Conservation (phyloP, 2,329 filamentous ascomycete genomes). For the Fusarium oligoseptatum region DNA sequence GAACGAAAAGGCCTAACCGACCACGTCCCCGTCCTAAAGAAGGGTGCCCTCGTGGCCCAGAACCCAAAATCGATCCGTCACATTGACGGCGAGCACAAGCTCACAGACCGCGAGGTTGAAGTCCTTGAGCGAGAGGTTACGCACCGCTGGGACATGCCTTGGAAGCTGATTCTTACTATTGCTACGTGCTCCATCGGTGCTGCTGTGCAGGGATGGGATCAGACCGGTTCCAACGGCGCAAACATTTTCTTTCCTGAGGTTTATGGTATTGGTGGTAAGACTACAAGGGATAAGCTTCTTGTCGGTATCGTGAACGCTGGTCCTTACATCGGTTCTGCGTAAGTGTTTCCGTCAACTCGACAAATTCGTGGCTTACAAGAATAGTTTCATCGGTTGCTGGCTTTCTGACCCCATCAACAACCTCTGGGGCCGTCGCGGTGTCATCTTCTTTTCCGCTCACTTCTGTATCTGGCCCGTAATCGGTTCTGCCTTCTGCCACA, state of each 20-base stretch:
- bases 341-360: constrained; percentile 43
- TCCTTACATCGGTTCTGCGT: constrained; percentile 62
- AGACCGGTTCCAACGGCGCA: constrained; percentile 73
- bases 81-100: constrained; percentile 65
- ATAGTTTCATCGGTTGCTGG: constrained; percentile 69
- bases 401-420: constrained; percentile 73
- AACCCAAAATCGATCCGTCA: constrained; percentile 69
- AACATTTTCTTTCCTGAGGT: constrained; percentile 70
- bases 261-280: constrained; percentile 54
- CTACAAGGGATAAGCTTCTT: constrained; percentile 57
- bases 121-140: constrained; percentile 70
- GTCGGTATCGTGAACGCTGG: constrained; percentile 76
- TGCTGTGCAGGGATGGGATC: constrained; percentile 76
- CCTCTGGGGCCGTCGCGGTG: constrained; percentile 60
- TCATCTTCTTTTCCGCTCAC: constrained; percentile 80
- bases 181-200: constrained; percentile 76
- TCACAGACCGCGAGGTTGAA: constrained; percentile 44
- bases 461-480: constrained; percentile 76
- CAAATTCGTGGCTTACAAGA: constrained; percentile 15
- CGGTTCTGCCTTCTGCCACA: constrained; percentile 73
- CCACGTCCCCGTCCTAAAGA: constrained; percentile 69
- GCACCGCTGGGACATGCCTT: constrained; percentile 76
- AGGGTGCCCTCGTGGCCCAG: constrained; percentile 67
- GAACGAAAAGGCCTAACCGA: constrained; percentile 70
- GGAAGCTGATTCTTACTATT: constrained; percentile 75